Evolutionary conservation across 1,139 yeast species (phyloP), one percentile per base, ranked within the genome.

Genomic region (Casaregolazyma suthepensis): DNA sequence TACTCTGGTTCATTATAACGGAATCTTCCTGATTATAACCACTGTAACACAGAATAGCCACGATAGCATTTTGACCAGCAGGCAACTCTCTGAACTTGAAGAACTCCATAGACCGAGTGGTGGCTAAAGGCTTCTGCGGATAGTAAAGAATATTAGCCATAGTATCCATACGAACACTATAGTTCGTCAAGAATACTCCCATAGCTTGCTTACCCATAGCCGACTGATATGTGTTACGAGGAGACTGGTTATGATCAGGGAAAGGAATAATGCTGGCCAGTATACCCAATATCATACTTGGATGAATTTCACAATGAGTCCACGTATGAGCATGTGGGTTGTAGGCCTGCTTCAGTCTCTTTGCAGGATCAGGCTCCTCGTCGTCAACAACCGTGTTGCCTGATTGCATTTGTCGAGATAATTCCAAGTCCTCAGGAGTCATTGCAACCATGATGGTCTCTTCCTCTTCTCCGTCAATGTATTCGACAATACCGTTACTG

Each of bases 181-280:
- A 94, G 68, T 93, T 93, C 4, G 99, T 93, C 66, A 93, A 79
- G 72, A 89, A 91, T n/a, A 94, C 99, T 69, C 99, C 99, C 99
- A 93, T 93, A 56, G 99, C 99, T 75, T 93, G 99, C 73, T 93
- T 93, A 82, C 99, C 99, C 99, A 93, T 93, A 60, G 99, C 99
- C 68, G 96, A 90, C 76, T 93, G 99, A 74, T 93, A 93, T 5
- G 99, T 93, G 71, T 93, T 93, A 83, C 99, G 95, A 56, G 99
- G 99, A 56, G 98, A 91, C 77, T 93, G 99, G 72, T 93, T 93
- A 73, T 93, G 99, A 74, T 93, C 99, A 15, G 99, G 99, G 87
- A 93, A 93, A 23, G 99, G 99, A 79, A 93, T 93, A 70, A 93
- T 91, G 44, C 96, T 88, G 9, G 99, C 99, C 49, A 97, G 96